phyloP scores from a whole-genome alignment of 768 basidiomycete species.

The Tubosaeta sp. region DNA sequence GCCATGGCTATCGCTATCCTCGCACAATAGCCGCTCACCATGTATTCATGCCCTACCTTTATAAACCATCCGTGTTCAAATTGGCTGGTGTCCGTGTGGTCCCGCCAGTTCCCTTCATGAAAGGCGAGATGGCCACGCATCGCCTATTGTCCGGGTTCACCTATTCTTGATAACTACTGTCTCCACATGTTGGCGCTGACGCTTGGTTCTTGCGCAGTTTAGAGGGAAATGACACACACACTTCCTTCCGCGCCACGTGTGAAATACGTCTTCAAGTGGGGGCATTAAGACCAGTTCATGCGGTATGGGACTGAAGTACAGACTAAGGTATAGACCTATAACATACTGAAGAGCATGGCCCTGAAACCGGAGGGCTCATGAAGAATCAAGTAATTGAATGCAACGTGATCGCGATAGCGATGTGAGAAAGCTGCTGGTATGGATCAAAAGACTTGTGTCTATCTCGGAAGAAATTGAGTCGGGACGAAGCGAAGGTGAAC shows the following conservation, averaged over 20 bases:
- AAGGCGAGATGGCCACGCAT: too few relatives aligned
- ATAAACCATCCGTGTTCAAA: background rate
- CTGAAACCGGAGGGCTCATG: background rate
- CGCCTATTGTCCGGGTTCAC: too few relatives aligned
- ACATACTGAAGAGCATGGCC: background rate
- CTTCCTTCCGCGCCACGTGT: too few relatives aligned
- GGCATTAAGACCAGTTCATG: background rate
- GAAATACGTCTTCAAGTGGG: background rate
- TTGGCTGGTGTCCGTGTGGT: too few relatives aligned
- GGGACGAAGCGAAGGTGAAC: background rate
- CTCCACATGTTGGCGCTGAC: too few relatives aligned
- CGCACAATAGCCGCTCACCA: constrained; percentile 30
- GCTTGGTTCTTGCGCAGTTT: too few relatives aligned
- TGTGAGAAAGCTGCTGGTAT: background rate
- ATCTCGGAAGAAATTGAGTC: background rate
- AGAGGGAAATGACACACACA: too few relatives aligned
- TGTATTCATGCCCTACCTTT: background rate
- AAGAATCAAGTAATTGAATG: background rate
- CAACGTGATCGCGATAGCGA: background rate
- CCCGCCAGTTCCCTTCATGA: too few relatives aligned
- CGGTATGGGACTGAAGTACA: background rate
- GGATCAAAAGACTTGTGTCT: background rate
- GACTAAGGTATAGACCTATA: background rate
- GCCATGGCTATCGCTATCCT: constrained; percentile 84
- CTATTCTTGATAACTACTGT: too few relatives aligned